These are phyloP conservation scores for Botryotinia globosa DNA, from an alignment of 2,329 filamentous ascomycete genomes.

Conservation along the genomic window DNA sequence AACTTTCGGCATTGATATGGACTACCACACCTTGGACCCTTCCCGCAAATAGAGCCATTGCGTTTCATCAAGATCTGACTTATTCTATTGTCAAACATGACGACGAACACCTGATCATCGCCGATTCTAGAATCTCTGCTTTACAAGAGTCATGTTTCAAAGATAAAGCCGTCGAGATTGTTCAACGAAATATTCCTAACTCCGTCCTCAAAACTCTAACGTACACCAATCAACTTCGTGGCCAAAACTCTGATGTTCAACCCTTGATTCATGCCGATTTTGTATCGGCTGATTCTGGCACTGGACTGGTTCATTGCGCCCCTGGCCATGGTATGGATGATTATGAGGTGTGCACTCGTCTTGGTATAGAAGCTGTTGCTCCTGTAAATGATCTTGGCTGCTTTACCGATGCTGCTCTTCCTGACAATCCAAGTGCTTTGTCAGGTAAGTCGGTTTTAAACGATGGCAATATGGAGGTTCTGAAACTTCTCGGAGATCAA, in stretches of 20 bases:
- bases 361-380: slow-evolving; percentile 72
- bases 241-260: slow-evolving; percentile 54
- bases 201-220: slow-evolving; percentile 60
- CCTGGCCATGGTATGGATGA: slow-evolving; percentile 97
- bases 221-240: slow-evolving; percentile 71
- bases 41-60: slow-evolving; percentile 87
- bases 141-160: slow-evolving; percentile 47
- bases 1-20: slow-evolving; percentile 85
- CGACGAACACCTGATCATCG: slow-evolving; percentile 65
- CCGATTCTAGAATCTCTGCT: slow-evolving; percentile 64
- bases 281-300: slow-evolving; percentile 85
- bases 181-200: slow-evolving; percentile 60
- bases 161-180: slow-evolving; percentile 40
- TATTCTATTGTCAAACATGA: slow-evolving; percentile 66
- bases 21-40: slow-evolving; percentile 98
- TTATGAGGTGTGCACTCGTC: slow-evolving; percentile 73
- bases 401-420: slow-evolving; percentile 78
- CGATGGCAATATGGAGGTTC: slow-evolving; percentile 65
- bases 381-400: slow-evolving; percentile 79
- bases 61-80: slow-evolving; percentile 69
- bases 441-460: slow-evolving; percentile 69
- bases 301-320: slow-evolving; percentile 90
- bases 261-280: slow-evolving; percentile 82
- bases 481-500: slow-evolving; percentile 63
- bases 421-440: slow-evolving; percentile 64